These are phyloP conservation scores for Metschnikowia rubicola DNA, from an alignment of 805 yeast genomes.

Conservation along the genomic window DNA sequence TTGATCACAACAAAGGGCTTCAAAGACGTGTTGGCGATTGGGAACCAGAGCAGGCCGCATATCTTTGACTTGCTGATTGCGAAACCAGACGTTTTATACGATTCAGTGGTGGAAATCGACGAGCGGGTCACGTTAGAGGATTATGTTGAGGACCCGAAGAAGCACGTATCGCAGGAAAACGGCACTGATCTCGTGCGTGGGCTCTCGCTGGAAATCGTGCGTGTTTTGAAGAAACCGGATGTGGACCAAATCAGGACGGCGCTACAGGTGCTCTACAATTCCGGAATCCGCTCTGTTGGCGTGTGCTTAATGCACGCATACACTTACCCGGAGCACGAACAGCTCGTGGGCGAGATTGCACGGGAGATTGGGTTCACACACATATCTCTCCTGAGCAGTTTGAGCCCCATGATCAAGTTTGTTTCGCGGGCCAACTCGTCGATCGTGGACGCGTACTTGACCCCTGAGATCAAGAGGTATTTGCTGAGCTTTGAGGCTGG, in stretches of 20 bases:
- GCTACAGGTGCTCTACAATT: slow-evolving; percentile 24
- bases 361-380: slow-evolving; percentile 33
- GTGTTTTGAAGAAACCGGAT: slow-evolving; percentile 32
- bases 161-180: slow-evolving; percentile 7
- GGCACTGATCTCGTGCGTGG: slow-evolving; percentile 37
- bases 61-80: slow-evolving; percentile 79
- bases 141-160: slow-evolving; percentile 15
- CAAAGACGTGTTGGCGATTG: slow-evolving; percentile 75
- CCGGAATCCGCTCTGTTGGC: slow-evolving; percentile 23
- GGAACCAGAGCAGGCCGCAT: slow-evolving; percentile 88
- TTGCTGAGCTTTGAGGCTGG: slow-evolving; percentile 37
- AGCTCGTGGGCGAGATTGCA: slow-evolving; percentile 32
- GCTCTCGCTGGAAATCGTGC: slow-evolving; percentile 31
- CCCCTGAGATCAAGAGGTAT: slow-evolving; percentile 37
- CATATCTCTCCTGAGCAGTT: slow-evolving; percentile 37
- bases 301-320: slow-evolving; percentile 40
- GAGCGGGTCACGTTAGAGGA: slow-evolving; percentile 79
- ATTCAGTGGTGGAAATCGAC: slow-evolving; percentile 76
- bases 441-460: slow-evolving; percentile 42
- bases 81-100: slow-evolving; percentile 69
- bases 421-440: slow-evolving; percentile 42
- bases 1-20: slow-evolving; percentile 86
- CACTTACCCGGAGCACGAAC: slow-evolving; percentile 39
- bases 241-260: slow-evolving; percentile 20
- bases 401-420: slow-evolving; percentile 44